Evolutionary conservation across 2,329 filamentous ascomycete genomes (phyloP), one percentile per base, ranked within the genome.

Genomic region (Leptodontidium sp.): DNA sequence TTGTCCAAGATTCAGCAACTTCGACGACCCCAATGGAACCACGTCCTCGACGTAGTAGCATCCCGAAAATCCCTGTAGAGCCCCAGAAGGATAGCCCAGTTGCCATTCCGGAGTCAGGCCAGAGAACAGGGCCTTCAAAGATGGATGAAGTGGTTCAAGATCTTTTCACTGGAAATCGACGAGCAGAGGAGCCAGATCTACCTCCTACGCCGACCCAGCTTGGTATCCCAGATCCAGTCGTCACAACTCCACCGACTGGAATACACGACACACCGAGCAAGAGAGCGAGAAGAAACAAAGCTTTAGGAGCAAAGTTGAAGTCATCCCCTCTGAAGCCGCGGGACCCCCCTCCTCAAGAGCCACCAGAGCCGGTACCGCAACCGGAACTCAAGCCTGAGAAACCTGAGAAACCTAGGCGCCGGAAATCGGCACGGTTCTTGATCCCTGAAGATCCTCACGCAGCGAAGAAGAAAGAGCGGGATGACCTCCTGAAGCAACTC

Each of bases 231-330:
- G 87, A 90, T 68, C 83, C 85, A 12, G 80, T 86, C 1, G 82
- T 87, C 35, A 85, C 83, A 53, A 86, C 85, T 2, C 86, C 86
- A 8, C 86, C 87, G 0, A 77, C 81, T 24, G 88, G 88, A 0
- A 90, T 90, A 35, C 88, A 90, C 68, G 84, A 84, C 62, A 88
- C 86, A 15, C 87, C 88, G 0, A 86, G 85, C 26, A 86, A 83
- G 68, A 80, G 81, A 40, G 80, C 81, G 2, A 82, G 82, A 73
- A 81, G 71, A 65, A 79, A 79, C 45, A 84, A 82, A 67, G 70
- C 66, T 61, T 65, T 75, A 21, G 69, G 64, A 35, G 69, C 70
- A 35, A 77, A 72, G 57, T 45, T 76, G n/a, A 77, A 75, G 63
- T 77, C 77, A 2, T 79, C 78, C 12, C 78, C 78, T 12, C 55